These are phyloP conservation scores for Suzukiozyma palmioleophila DNA, from an alignment of 1,139 yeast species.

Conservation along the genomic window DNA sequence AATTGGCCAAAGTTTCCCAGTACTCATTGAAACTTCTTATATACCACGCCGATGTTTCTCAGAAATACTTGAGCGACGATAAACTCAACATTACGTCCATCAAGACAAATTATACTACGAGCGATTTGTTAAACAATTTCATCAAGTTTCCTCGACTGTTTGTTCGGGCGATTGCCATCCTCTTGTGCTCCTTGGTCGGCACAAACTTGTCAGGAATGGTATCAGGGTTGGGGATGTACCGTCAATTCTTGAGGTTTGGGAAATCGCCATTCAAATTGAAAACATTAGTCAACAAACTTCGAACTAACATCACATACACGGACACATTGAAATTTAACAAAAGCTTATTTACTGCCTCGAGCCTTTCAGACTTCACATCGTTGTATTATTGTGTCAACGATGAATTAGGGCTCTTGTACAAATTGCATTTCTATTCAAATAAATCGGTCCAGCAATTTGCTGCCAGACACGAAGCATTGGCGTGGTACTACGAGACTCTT, in stretches of 20 bases:
- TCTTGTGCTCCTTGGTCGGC: conserved; percentile 30
- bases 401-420: conserved; percentile 52
- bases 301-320: conserved; percentile 8
- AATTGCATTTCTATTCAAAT: conserved; percentile 46
- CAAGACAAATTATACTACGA: conserved; percentile 30
- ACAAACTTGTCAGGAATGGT: conserved; percentile 37
- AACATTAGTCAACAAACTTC: conserved; percentile 22
- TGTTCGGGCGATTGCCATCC: conserved; percentile 29
- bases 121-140: conserved; percentile 34
- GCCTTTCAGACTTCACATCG: conserved; percentile 46
- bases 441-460: conserved; percentile 30
- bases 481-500: conserved; percentile 63
- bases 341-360: conserved; percentile 34
- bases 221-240: conserved; percentile 50
- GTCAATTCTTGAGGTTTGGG: conserved; percentile 71
- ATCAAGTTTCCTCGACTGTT: conserved; percentile 41
- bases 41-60: conserved; percentile 42
- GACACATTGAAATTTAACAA: conserved; percentile 12
- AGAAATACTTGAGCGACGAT: conserved; percentile 33
- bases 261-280: conserved; percentile 59
- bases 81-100: conserved; percentile 27
- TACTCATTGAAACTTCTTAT: conserved; percentile 53
- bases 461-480: conserved; percentile 50
- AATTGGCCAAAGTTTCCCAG: conserved; percentile 60
- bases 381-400: conserved; percentile 63